Conservation (phyloP, 345 rosid species). For the Mercurialis annua region DNA sequence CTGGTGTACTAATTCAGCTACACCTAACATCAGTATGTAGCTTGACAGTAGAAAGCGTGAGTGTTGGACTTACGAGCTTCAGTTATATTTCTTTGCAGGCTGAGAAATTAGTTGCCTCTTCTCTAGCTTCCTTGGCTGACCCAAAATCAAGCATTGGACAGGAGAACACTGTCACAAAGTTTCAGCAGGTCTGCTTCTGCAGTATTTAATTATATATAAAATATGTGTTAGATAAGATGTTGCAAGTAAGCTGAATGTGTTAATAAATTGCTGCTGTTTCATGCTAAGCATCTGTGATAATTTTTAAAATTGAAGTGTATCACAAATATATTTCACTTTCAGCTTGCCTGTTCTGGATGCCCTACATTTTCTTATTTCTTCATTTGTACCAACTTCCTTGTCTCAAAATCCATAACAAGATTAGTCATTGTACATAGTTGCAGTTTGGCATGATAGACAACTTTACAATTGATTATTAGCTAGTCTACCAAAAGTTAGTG, state of each 20-base stretch:
- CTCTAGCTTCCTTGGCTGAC: constrained; percentile 60
- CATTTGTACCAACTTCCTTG: background rate
- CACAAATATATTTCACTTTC: background rate
- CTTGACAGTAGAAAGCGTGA: background rate
- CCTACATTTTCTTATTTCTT: background rate
- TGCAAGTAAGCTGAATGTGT: background rate
- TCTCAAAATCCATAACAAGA: background rate
- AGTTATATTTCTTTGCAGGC: constrained; percentile 47
- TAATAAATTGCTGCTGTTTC: background rate
- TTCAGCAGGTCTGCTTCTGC: constrained; percentile 93
- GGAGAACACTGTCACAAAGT: constrained; percentile 35
- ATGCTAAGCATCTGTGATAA: background rate
- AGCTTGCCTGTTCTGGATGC: background rate
- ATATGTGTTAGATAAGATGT: background rate
- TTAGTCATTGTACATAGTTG: background rate
- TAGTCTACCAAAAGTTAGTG: background rate
- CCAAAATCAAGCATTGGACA: constrained; percentile 42
- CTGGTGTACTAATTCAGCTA: too few relatives aligned
- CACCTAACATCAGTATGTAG: background rate
- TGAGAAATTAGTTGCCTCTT: constrained; percentile 72
- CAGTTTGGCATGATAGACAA: background rate
- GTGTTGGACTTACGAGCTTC: constrained; percentile 14
- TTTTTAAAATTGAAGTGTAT: background rate
- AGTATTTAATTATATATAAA: constrained; percentile 15
- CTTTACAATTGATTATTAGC: background rate